These are phyloP conservation scores for Penicillium pulvis DNA, from an alignment of 495 filamentous ascomycete species.

Conservation along the genomic window DNA sequence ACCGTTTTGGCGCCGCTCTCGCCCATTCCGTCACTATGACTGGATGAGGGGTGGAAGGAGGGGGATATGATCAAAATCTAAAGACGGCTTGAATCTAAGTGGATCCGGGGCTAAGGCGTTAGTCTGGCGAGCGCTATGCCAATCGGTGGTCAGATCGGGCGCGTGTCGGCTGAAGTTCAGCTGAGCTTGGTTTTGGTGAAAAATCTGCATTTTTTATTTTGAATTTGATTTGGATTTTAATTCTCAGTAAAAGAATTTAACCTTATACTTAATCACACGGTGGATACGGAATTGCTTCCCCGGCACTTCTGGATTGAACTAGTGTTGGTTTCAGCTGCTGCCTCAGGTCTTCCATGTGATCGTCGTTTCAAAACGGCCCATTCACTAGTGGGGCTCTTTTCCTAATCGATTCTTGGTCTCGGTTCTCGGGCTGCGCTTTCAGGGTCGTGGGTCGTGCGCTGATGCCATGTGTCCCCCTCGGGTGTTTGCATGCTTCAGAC, in stretches of 20 bases:
- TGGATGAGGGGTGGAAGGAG: neutral
- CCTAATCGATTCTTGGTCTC: neutral
- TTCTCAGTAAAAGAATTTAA: neutral
- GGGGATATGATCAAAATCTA: neutral
- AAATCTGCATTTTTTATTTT: neutral
- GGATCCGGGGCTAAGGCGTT: slow-evolving; percentile 26
- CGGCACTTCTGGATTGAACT: neutral
- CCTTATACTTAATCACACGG: slow-evolving; percentile 1
- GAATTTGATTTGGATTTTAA: too few species aligned
- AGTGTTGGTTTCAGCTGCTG: slow-evolving; percentile 10
- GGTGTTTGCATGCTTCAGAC: neutral
- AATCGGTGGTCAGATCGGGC: slow-evolving; percentile 23
- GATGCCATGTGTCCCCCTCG: neutral
- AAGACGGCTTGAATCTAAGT: slow-evolving; percentile 16
- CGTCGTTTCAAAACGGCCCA: neutral
- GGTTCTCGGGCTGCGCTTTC: neutral
- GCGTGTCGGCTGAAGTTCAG: slow-evolving; percentile 27
- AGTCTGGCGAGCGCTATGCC: slow-evolving; percentile 20
- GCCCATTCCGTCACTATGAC: neutral
- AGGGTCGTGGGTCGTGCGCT: neutral
- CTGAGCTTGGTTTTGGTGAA: slow-evolving; percentile 21
- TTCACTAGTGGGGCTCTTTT: neutral
- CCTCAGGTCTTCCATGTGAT: slow-evolving; percentile 11
- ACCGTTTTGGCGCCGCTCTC: slow-evolving; percentile 10
- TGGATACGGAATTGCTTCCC: slow-evolving; percentile 2